Base-by-base conservation (phyloP, 78 protist species). In the Dictyostelium intermedium region DNA sequence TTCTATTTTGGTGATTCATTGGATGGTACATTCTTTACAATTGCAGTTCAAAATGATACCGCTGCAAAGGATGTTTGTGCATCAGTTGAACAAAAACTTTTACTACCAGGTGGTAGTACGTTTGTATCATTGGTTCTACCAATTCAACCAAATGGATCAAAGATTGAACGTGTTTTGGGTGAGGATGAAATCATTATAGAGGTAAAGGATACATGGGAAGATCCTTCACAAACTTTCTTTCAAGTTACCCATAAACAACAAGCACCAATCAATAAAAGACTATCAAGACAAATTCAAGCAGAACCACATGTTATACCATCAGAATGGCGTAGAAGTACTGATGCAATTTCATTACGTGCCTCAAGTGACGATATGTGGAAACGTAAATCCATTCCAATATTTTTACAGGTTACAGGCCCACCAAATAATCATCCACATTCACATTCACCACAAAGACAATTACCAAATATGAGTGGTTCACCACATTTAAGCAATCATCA, bases 301-400 rank as follows among this genome's bases (percentile, higher is more conserved):
- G 84, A 89, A 69, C 94, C 83, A 32, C 43, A 80, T 50, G 82
- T 89, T 14, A 89, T 89, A 45, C 94, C 94, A 1, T 80, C 82
- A 34, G 94, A 89, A 50, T 89, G 94, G 94, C 60, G 94, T 27
- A 56, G 94, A 66, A 69, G 83, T 32, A 89, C 94, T 20, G 94
- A 89, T 56, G 85, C 87, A 6, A 70, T 89, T 27, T 39, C 78
- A 23, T 47, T 89, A 2, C 37, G 87, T 14, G 47, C 78, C 5
- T 85, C 91, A 8, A 25, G 61, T 9, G 94, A 89, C 10, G 87
- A 89, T 32, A 63, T 80, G 39, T 89, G 94, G 94, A 89, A 89
- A 35, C 74, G 94, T 50, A 80, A 81, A 30, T 89, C 94, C 0
- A 89, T 89, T 23, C 94, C 94, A 5, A 89, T 89, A 30, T 80